Conservation (phyloP, 805 yeast genomes). For the Metschnikowia aberdeeniae region DNA sequence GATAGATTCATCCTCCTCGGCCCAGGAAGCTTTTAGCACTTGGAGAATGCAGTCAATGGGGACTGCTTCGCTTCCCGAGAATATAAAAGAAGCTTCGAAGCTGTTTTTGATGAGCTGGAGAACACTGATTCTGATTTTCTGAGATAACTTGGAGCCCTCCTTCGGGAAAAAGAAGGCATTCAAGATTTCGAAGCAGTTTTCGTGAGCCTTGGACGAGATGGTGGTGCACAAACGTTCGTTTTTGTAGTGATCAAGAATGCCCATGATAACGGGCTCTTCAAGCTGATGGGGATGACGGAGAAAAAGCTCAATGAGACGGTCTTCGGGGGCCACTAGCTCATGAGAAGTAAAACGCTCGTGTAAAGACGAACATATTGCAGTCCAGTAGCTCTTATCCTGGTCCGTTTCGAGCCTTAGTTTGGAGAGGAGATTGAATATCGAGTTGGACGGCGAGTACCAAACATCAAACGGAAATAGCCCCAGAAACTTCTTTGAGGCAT, state of each 20-base stretch:
- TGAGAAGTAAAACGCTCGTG: slow-evolving; percentile 27
- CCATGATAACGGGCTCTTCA: slow-evolving; percentile 34
- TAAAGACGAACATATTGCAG: slow-evolving; percentile 32
- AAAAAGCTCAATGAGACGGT: slow-evolving; percentile 40
- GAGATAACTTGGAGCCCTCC: slow-evolving; percentile 12
- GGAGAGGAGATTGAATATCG: slow-evolving; percentile 39
- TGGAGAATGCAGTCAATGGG: slow-evolving; percentile 31
- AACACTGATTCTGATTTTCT: slow-evolving; percentile 27
- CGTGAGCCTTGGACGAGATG: slow-evolving; percentile 48
- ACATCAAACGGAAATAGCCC: slow-evolving; percentile 34
- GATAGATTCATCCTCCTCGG: slow-evolving; percentile 30
- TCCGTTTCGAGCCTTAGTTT: slow-evolving; percentile 21
- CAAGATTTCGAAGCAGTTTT: slow-evolving; percentile 42
- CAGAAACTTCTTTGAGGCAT: slow-evolving; percentile 12
- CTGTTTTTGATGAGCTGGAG: slow-evolving; percentile 35
- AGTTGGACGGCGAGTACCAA: slow-evolving; percentile 38
- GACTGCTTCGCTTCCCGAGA: slow-evolving; percentile 26
- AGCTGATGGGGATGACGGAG: slow-evolving; percentile 34
- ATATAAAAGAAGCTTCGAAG: slow-evolving; percentile 30
- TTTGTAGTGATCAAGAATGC: slow-evolving; percentile 46
- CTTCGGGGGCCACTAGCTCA: slow-evolving; percentile 41
- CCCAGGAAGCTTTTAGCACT: slow-evolving; percentile 26
- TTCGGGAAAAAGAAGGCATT: slow-evolving; percentile 37
- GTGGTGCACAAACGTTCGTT: slow-evolving; percentile 53
- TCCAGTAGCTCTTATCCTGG: slow-evolving; percentile 30